Base-by-base conservation (phyloP, 805 yeast genomes). In the Suhomyces tanzawaensis region DNA sequence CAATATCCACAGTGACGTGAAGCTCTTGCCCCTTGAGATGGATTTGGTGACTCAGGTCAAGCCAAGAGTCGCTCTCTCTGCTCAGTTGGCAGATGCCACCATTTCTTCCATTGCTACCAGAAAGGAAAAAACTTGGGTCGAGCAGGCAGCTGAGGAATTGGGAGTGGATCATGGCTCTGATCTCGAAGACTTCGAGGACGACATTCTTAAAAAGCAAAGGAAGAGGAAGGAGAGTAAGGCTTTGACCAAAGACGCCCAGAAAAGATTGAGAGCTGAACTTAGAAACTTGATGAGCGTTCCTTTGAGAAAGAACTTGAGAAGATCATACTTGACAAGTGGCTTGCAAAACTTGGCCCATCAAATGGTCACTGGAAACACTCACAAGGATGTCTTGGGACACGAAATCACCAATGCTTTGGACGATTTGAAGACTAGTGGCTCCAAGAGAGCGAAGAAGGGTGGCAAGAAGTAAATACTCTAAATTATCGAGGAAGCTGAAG, bases 101-200 rank as follows among this genome's bases (percentile, higher is more conserved):
- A 67, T 81, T 12, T 76, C 82, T 2, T 61, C 76, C 2, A 75
- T 81, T 14, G 75, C 85, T 4, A 61, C 78, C 23, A 70, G 69
- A 26, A 84, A 82, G 51, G 93, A 88, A 47, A 80, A 79, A 39
- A 69, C 77, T 17, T 89, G 98, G 97, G 69, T 89, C 42, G 75
- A 78, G 42, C 80, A 87, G 54, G 97, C 96, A 0, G 98, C 98
- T 0, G 93, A 85, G 37, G 99, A 93, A 35, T 70, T 93, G 39
- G 99, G 95, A 7, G 63, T 90, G 27, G 96, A 85, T 24, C 71
- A 81, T 35, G 61, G 79, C 37, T 68, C 76, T 31, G 90, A 82
- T 40, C 64, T 84, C 30, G 89, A 78, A 37, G 59, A 58, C 16
- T 67, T 65, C 41, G 89, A 82, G 43, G 90, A 81, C 47, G 87